Evolutionary conservation across 1,284 basidiomycete genomes (phyloP).

Genomic region (Puccinia sorghi): DNA sequence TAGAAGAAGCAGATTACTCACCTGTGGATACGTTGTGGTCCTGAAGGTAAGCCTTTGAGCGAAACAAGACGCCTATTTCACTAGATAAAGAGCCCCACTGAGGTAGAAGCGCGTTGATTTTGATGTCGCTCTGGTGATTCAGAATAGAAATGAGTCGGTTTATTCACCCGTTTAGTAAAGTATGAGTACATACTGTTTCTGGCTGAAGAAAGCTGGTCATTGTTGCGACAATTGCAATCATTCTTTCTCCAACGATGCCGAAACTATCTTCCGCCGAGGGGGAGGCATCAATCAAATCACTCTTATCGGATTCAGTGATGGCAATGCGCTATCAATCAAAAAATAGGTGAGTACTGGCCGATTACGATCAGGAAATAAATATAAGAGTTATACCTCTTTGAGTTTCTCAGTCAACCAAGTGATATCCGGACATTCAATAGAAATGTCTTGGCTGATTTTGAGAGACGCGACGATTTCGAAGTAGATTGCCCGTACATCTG

Average conservation of each 20-base stretch:
- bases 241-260: slow-evolving; percentile 21
- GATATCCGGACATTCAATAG: slow-evolving; percentile 4
- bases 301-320: neutral
- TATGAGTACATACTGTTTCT: neutral
- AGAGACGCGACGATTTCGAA: slow-evolving; percentile 36
- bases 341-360: neutral
- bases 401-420: slow-evolving; percentile 17
- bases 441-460: slow-evolving; percentile 18
- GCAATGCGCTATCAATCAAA: slow-evolving; percentile 8
- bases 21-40: slow-evolving; percentile 31
- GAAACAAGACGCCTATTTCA: slow-evolving; percentile 42
- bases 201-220: slow-evolving; percentile 16
- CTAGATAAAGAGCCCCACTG: slow-evolving; percentile 27
- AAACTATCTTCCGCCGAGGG: neutral
- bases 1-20: neutral
- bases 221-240: slow-evolving; percentile 27
- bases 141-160: neutral
- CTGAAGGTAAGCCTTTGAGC: slow-evolving; percentile 26
- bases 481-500: slow-evolving; percentile 36
- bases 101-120: slow-evolving; percentile 25
- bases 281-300: neutral
- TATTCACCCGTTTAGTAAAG: neutral
- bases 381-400: slow-evolving; percentile 7
- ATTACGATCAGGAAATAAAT: neutral
- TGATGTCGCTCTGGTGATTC: neutral